phyloP scores from a whole-genome alignment of 495 filamentous ascomycete species.

The Annulohypoxylon bovei region DNA sequence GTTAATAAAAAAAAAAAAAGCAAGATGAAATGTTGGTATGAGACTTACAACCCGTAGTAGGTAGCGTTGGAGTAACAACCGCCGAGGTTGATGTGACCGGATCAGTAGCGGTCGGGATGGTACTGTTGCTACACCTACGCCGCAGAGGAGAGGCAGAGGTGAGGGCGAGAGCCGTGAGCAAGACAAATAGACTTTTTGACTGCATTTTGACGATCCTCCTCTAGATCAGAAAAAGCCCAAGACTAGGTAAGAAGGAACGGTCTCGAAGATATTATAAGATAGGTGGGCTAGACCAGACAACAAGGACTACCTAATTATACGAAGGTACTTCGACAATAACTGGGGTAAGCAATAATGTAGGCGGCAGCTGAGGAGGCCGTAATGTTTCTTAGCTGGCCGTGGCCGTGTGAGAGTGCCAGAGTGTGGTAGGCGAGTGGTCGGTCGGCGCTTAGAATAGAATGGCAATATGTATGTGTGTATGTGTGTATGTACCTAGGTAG shows the following conservation, averaged over 20 bases:
- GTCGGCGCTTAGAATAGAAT: slow-evolving; percentile 46
- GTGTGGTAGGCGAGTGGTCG: slow-evolving; percentile 35
- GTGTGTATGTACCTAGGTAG: neutral
- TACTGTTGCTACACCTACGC: slow-evolving; percentile 37
- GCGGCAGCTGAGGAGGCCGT: slow-evolving; percentile 43
- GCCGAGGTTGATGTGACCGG: slow-evolving; percentile 18
- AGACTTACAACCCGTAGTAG: slow-evolving; percentile 45
- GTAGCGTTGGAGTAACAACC: slow-evolving; percentile 29
- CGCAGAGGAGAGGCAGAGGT: slow-evolving; percentile 48
- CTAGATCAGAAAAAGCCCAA: neutral
- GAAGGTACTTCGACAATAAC: slow-evolving; percentile 21
- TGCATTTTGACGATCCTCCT: slow-evolving; percentile 40
- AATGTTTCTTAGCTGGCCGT: slow-evolving; percentile 37
- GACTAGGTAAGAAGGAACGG: slow-evolving; percentile 16
- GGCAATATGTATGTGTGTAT: slow-evolving; percentile 6
- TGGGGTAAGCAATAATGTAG: slow-evolving; percentile 16
- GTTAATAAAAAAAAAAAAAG: neutral
- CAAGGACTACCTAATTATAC: slow-evolving; percentile 14
- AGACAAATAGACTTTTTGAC: slow-evolving; percentile 31
- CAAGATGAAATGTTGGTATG: neutral
- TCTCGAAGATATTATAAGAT: slow-evolving; percentile 34
- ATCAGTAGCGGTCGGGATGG: slow-evolving; percentile 14
- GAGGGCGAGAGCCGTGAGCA: slow-evolving; percentile 45
- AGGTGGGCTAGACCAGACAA: neutral
- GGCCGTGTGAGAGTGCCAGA: slow-evolving; percentile 37